Percentiles rank a stretch among this genome's conserved stretches.
Conservation (phyloP, 2,329 filamentous ascomycete genomes). For the Massarina eburnea region DNA sequence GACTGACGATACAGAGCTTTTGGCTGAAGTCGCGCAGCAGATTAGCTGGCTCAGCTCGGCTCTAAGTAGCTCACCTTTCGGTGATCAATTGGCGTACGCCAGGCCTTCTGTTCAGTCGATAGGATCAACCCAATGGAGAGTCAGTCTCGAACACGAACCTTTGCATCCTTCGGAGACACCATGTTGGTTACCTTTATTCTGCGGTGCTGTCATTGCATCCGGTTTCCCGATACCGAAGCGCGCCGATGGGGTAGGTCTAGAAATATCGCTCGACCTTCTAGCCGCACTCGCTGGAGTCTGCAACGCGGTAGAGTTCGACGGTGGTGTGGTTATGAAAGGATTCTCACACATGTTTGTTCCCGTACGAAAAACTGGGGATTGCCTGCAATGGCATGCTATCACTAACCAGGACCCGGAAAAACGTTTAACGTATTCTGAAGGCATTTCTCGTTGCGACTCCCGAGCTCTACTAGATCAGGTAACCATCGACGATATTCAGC, state of each 20-base stretch:
- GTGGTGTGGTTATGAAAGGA: slow-evolving; percentile 19
- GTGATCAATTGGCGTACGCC: slow-evolving; percentile 9
- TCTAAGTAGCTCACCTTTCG: slow-evolving; percentile 11
- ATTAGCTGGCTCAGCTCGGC: slow-evolving; percentile 15
- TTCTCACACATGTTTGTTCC: slow-evolving; percentile 18
- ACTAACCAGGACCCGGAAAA: slow-evolving; percentile 9
- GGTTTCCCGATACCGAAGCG: slow-evolving; percentile 17
- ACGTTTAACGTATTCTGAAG: slow-evolving; percentile 15
- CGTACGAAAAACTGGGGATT: slow-evolving; percentile 5
- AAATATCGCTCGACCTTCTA: slow-evolving; percentile 13
- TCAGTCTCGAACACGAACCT: slow-evolving; percentile 5
- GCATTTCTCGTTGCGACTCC: slow-evolving; percentile 3
- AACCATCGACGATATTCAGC: slow-evolving; percentile 8
- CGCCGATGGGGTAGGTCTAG: slow-evolving; percentile 13
- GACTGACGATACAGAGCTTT: neutral
- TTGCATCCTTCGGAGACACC: slow-evolving; percentile 10
- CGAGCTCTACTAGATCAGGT: slow-evolving; percentile 10
- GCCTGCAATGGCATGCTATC: slow-evolving; percentile 19
- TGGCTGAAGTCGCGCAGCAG: slow-evolving; percentile 12
- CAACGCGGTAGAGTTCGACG: slow-evolving; percentile 15
- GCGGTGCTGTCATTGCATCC: slow-evolving; percentile 11
- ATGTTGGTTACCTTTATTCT: slow-evolving; percentile 18
- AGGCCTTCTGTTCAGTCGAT: neutral
- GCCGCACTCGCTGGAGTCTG: slow-evolving; percentile 13
- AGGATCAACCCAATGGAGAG: neutral